Base-by-base conservation (phyloP, 73 alveolate species). In the Paraurostyla sp. region DNA sequence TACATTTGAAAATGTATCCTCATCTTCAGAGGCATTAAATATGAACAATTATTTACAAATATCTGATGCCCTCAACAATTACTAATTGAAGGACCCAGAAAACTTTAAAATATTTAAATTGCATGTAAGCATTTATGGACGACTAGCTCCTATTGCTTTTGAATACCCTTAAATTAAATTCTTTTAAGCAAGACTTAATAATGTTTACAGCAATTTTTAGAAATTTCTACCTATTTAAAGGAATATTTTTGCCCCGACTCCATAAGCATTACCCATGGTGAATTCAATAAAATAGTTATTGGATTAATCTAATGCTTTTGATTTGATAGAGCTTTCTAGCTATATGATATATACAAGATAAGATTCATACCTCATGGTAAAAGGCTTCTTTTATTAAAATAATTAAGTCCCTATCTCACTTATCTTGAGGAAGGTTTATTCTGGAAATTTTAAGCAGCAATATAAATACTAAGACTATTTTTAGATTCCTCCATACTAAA, bases 111-210 rank as follows among this genome's bases (percentile, higher is more conserved):
- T n/a, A n/a, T n/a, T n/a, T n/a, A n/a, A n/a, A n/a, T n/a, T n/a
- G n/a, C n/a, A n/a, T n/a, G n/a, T n/a, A n/a, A n/a, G n/a, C n/a
- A n/a, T n/a, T 60, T 60, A 16, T 60, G 78, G 78, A 16, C 22
- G 78, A 33, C 4, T 60, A 25, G 32, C 45, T 9, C 45, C 50
- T 2, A 30, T 60, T 9, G 13, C 13, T 16, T 29, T 29, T 27
- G 78, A 60, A 23, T 60, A 30, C 25, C 78, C 78, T 29, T 16
- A 6, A 29, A 33, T 60, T 16, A 9, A 60, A 30, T 27, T 9
- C 32, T 60, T 60, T 32, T 33, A 60, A 27, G 78, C 52, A 30
- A 60, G 78, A 60, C 25, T 60, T 3, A 60, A 60, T 60, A 50
- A 50, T 29, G 78, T 60, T 7, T 60, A 60, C 25, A 29, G 78